These are phyloP conservation scores for Nannizziopsis barbatae DNA, from an alignment of 2,329 filamentous ascomycete genomes.

Conservation along the genomic window DNA sequence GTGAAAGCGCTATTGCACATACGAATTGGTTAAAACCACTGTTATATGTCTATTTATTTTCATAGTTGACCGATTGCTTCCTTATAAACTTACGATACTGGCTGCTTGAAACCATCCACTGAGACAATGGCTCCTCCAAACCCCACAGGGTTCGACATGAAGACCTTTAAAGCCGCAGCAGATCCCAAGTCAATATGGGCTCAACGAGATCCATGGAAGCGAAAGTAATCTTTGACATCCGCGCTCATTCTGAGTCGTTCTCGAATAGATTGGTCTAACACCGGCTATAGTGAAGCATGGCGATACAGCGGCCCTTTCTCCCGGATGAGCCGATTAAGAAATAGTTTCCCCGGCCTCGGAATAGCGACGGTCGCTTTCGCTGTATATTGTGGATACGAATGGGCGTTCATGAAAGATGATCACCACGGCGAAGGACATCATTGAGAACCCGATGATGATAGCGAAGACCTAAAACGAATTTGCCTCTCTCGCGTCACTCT, in stretches of 20 bases:
- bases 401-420: conserved; percentile 66
- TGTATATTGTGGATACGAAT: conserved; percentile 79
- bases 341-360: conserved; percentile 77
- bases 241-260: background rate
- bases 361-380: conserved; percentile 87
- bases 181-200: conserved; percentile 43
- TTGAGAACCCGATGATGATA: background rate
- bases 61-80: no score
- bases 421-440: conserved; percentile 46
- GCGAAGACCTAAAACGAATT: background rate
- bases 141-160: conserved; percentile 86
- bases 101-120: background rate
- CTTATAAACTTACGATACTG: background rate
- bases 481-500: no score
- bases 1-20: no score
- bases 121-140: conserved; percentile 47
- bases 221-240: conserved; percentile 40
- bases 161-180: conserved; percentile 63
- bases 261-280: conserved; percentile 17
- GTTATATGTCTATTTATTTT: no score
- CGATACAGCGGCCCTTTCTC: conserved; percentile 82
- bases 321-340: conserved; percentile 78
- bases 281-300: conserved; percentile 71
- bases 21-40: no score
- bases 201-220: conserved; percentile 50